phyloP scores from a whole-genome alignment of 2,329 filamentous ascomycete genomes.

The Coniochaeta sp. region DNA sequence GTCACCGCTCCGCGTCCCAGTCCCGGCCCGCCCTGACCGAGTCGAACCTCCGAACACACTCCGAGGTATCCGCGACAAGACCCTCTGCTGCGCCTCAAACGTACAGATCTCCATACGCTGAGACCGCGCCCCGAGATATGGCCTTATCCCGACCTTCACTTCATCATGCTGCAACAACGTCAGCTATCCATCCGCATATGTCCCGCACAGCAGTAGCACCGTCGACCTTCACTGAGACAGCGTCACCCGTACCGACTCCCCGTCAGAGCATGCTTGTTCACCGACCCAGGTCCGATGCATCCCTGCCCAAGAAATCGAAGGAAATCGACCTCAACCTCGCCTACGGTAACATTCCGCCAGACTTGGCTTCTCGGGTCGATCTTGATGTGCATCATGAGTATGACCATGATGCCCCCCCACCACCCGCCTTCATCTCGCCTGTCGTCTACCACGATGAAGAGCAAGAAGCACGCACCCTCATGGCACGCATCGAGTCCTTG shows the following conservation, averaged over 20 bases:
- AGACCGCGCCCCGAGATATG: constrained; percentile 36
- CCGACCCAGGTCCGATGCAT: constrained; percentile 31
- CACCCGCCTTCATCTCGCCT: constrained; percentile 31
- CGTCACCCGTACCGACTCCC: constrained; percentile 11
- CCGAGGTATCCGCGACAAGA: constrained; percentile 41
- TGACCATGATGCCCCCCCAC: constrained; percentile 17
- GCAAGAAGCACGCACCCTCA: constrained; percentile 40
- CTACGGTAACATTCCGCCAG: constrained; percentile 74
- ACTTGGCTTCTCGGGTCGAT: constrained; percentile 46
- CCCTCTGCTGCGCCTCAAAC: constrained; percentile 33
- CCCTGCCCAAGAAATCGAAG: constrained; percentile 27
- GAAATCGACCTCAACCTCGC: constrained; percentile 86
- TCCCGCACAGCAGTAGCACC: not conserved
- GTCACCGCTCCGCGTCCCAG: constrained; percentile 21
- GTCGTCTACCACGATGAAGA: constrained; percentile 47
- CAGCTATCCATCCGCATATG: constrained; percentile 4
- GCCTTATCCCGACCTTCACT: constrained; percentile 30
- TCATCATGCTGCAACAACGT: constrained; percentile 22
- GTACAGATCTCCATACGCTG: constrained; percentile 32
- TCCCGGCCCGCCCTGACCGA: constrained; percentile 37
- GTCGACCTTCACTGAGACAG: not conserved
- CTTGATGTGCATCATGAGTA: constrained; percentile 22
- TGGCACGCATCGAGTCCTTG: constrained; percentile 66
- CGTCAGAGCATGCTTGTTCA: constrained; percentile 22
- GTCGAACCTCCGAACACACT: constrained; percentile 43